phyloP scores from a whole-genome alignment of 1,284 basidiomycete species.

The Singerocomus inundabilis region DNA sequence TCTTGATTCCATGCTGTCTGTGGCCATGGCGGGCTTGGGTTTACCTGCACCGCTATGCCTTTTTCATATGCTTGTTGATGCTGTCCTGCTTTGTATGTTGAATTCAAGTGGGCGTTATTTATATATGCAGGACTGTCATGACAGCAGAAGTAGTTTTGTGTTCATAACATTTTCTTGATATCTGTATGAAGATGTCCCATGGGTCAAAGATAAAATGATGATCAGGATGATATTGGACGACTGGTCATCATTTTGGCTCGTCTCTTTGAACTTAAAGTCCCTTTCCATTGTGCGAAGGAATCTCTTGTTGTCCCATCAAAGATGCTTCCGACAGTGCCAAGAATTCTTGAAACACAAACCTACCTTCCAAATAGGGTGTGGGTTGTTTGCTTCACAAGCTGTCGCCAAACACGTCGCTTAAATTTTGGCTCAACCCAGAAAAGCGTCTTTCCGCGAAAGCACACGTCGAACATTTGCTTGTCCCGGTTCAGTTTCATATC shows the following conservation, averaged over 20 bases:
- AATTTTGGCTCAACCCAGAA: slow-evolving; percentile 26
- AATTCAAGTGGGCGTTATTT: neutral
- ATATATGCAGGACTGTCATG: slow-evolving; percentile 6
- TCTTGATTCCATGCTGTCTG: neutral
- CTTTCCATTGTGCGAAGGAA: too few species aligned
- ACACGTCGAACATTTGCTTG: neutral
- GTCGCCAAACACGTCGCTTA: slow-evolving; percentile 34
- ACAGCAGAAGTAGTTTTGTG: slow-evolving; percentile 1
- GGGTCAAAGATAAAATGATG: neutral
- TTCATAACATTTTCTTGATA: neutral
- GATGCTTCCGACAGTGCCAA: too few species aligned
- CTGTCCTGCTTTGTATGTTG: slow-evolving; percentile 2
- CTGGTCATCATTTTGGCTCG: neutral
- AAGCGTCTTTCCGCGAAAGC: neutral
- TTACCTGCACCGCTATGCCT: too few species aligned
- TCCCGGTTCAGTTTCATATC: neutral
- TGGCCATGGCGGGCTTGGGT: too few species aligned
- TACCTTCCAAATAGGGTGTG: slow-evolving; percentile 21
- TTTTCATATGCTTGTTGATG: slow-evolving; percentile 2
- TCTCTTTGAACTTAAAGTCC: neutral
- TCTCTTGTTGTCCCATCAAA: too few species aligned
- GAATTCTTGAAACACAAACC: neutral
- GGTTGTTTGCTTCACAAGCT: slow-evolving; percentile 32
- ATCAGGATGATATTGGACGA: neutral
- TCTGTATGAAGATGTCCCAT: neutral